Percentiles rank a stretch among this genome's conserved stretches.
These are phyloP conservation scores for Raffaelea albimanens DNA, from an alignment of 2,329 filamentous ascomycete species.

Conservation along the genomic window DNA sequence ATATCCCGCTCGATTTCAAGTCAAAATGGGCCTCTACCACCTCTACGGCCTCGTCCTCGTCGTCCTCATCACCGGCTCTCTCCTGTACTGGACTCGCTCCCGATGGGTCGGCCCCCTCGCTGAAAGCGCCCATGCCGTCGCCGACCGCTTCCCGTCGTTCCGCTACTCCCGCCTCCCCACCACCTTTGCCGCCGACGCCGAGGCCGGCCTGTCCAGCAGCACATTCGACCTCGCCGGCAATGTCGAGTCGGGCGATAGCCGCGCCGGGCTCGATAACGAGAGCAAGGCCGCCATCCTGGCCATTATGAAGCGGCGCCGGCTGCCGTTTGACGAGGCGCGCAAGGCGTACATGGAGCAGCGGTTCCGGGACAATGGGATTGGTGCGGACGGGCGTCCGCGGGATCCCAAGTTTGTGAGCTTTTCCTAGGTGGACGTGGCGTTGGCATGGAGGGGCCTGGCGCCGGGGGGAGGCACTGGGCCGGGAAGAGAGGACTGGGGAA, in stretches of 20 bases:
- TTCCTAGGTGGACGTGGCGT: slow-evolving; percentile 35
- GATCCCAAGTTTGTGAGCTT: slow-evolving; percentile 97
- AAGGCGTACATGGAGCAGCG: slow-evolving; percentile 75
- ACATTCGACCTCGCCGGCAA: slow-evolving; percentile 80
- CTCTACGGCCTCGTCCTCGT: slow-evolving; percentile 57
- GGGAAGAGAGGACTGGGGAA: too few species aligned
- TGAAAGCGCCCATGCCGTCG: slow-evolving; percentile 30
- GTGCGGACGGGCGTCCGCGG: slow-evolving; percentile 72
- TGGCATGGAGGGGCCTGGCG: slow-evolving; percentile 23
- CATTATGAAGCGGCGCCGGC: slow-evolving; percentile 79
- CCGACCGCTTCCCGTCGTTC: slow-evolving; percentile 44
- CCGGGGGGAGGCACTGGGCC: background rate
- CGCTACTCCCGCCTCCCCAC: slow-evolving; percentile 77
- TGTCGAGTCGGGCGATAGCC: slow-evolving; percentile 65
- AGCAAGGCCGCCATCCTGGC: slow-evolving; percentile 74
- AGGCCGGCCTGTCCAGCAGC: slow-evolving; percentile 72
- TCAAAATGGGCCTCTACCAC: slow-evolving; percentile 69
- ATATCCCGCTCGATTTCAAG: too few species aligned
- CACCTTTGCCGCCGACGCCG: slow-evolving; percentile 75
- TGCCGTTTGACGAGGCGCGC: slow-evolving; percentile 86
- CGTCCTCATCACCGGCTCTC: slow-evolving; percentile 61
- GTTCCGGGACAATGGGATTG: slow-evolving; percentile 83
- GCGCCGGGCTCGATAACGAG: slow-evolving; percentile 70
- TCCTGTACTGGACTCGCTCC: slow-evolving; percentile 70
- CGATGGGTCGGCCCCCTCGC: slow-evolving; percentile 67